Evolutionary conservation across 768 basidiomycete species (phyloP).

Genomic region (Xerocomellus amylosporus): DNA sequence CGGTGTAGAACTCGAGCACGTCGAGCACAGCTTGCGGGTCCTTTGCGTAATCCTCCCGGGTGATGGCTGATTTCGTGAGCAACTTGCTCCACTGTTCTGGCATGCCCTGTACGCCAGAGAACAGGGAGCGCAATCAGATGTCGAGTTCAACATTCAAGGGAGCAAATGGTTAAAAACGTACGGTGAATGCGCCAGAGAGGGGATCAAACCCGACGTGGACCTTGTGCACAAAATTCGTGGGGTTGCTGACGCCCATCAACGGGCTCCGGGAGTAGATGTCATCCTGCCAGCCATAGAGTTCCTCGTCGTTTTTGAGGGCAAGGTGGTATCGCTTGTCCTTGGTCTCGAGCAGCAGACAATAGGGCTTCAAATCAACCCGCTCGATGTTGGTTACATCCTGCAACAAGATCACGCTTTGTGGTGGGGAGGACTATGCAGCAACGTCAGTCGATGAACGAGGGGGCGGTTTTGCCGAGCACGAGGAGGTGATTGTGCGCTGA

Average conservation of each 20-base stretch:
- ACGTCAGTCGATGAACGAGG: conserved; percentile 2
- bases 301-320: conserved; percentile 89
- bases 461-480: background rate
- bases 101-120: conserved; percentile 60
- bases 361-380: conserved; percentile 91
- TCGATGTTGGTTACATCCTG: conserved; percentile 84
- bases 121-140: background rate
- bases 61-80: conserved; percentile 96
- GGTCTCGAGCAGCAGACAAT: conserved; percentile 85
- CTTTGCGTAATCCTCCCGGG: conserved; percentile 94
- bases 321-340: conserved; percentile 80
- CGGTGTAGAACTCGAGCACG: conserved; percentile 97
- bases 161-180: conserved; percentile 40
- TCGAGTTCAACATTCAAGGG: background rate
- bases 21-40: conserved; percentile 97
- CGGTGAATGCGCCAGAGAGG: conserved; percentile 89
- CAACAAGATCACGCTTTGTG: conserved; percentile 62
- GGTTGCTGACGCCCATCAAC: conserved; percentile 88
- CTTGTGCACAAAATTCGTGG: conserved; percentile 98
- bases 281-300: conserved; percentile 98
- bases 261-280: conserved; percentile 93
- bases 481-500: background rate
- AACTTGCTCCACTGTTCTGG: conserved; percentile 97
- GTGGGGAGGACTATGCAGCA: conserved; percentile 44
- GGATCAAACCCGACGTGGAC: conserved; percentile 98